A percentile compares a stretch with the other conserved stretches of the same genome.
Conservation (phyloP, 139 green algal species). For the Chlorella sorokiniana region DNA sequence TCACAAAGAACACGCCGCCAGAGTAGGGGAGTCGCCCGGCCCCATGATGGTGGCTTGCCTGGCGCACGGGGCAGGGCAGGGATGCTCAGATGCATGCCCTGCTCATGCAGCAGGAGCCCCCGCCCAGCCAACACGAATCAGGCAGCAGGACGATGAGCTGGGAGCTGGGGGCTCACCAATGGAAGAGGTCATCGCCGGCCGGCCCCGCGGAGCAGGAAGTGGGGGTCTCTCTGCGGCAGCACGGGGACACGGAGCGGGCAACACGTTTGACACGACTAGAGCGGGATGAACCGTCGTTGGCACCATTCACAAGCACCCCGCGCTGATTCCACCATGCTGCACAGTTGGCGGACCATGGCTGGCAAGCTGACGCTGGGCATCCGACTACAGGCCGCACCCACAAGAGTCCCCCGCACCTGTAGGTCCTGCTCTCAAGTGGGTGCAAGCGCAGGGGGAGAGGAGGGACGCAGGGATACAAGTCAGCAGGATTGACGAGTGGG, state of each 20-base stretch:
- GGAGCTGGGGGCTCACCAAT: conserved; percentile 63
- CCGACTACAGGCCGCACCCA: too few relatives aligned
- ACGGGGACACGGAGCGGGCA: not conserved
- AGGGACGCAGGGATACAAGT: not conserved
- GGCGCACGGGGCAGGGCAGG: not conserved
- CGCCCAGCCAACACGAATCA: too few relatives aligned
- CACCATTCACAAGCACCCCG: too few relatives aligned
- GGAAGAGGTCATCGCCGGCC: conserved; percentile 88
- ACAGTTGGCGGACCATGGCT: too few relatives aligned
- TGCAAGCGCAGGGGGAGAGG: not conserved
- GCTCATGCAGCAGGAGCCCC: too few relatives aligned
- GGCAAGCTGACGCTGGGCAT: too few relatives aligned
- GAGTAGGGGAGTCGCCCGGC: conserved; percentile 88
- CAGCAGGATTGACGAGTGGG: not conserved
- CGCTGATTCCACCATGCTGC: too few relatives aligned
- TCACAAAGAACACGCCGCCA: conserved; percentile 95
- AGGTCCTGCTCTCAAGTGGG: not conserved
- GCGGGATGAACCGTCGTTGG: not conserved
- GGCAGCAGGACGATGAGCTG: not conserved
- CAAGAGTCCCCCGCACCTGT: not conserved
- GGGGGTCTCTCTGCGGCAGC: conserved; percentile 91
- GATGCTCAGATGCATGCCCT: not conserved
- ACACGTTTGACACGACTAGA: not conserved
- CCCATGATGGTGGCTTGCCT: conserved; percentile 80
- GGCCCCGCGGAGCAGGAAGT: conserved; percentile 89